Conservation (phyloP, 164 flowering plant species). For the Stephania japonica region DNA sequence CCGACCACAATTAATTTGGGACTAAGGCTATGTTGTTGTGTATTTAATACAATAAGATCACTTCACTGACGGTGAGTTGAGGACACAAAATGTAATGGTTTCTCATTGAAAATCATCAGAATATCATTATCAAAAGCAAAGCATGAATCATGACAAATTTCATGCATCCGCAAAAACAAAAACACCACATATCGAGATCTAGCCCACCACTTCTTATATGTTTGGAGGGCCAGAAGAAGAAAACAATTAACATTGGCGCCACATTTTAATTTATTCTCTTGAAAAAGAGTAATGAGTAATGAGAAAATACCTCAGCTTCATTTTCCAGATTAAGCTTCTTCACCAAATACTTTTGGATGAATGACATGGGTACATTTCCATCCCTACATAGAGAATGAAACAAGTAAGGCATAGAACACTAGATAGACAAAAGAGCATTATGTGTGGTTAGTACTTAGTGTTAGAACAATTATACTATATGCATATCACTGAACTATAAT, state of each 20-base stretch:
- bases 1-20: too few relatives aligned
- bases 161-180: not conserved
- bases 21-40: too few relatives aligned
- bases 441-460: too few relatives aligned
- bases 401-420: not conserved
- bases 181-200: not conserved
- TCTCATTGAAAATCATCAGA: not conserved
- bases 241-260: not conserved
- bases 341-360: slow-evolving; percentile 71
- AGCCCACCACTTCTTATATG: not conserved
- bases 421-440: too few relatives aligned
- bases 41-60: not conserved
- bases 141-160: not conserved
- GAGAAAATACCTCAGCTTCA: slow-evolving; percentile 68
- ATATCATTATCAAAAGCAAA: not conserved
- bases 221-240: not conserved
- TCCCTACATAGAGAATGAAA: slow-evolving; percentile 49
- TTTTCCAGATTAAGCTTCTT: slow-evolving; percentile 69
- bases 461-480: too few relatives aligned
- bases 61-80: not conserved
- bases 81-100: not conserved
- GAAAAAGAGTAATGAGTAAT: not conserved
- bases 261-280: not conserved
- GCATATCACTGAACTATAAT: too few relatives aligned
- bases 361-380: slow-evolving; percentile 62